These are phyloP conservation scores for Tuctoria greenei DNA, from an alignment of 176 grass and related monocot species.

Conservation along the genomic window DNA sequence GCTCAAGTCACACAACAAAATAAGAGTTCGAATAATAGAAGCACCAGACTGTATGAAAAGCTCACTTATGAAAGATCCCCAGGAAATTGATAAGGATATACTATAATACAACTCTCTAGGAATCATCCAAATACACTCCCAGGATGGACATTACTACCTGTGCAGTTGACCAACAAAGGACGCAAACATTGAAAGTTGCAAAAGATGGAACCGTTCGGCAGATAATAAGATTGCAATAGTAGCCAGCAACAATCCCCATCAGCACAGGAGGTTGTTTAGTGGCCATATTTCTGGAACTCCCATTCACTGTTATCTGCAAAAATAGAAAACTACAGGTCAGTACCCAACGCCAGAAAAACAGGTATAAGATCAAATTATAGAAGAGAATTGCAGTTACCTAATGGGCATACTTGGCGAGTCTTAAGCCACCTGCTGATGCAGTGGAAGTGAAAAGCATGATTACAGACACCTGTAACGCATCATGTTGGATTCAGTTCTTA, in stretches of 20 bases:
- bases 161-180: not conserved
- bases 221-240: not conserved
- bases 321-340: constrained; percentile 7
- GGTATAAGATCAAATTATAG: not conserved
- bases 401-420: constrained; percentile 98
- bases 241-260: constrained; percentile 9
- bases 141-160: constrained; percentile 7
- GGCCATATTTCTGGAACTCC: constrained; percentile 99
- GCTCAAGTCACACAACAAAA: not conserved
- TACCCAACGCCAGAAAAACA: not conserved
- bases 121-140: constrained; percentile 25
- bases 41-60: not conserved
- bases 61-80: constrained; percentile 10
- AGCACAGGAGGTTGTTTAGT: constrained; percentile 41
- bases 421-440: constrained; percentile 99
- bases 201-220: not conserved
- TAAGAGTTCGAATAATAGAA: not conserved
- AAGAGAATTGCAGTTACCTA: constrained; percentile 50
- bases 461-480: constrained; percentile 74
- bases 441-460: constrained; percentile 99
- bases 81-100: not conserved
- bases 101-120: constrained; percentile 19
- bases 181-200: constrained; percentile 30
- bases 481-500: constrained; percentile 11
- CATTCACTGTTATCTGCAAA: constrained; percentile 95